A percentile compares a stretch with the other conserved stretches of the same genome.
phyloP scores from a whole-genome alignment of 2,329 filamentous ascomycete genomes.

The Aspergillus hortae region DNA sequence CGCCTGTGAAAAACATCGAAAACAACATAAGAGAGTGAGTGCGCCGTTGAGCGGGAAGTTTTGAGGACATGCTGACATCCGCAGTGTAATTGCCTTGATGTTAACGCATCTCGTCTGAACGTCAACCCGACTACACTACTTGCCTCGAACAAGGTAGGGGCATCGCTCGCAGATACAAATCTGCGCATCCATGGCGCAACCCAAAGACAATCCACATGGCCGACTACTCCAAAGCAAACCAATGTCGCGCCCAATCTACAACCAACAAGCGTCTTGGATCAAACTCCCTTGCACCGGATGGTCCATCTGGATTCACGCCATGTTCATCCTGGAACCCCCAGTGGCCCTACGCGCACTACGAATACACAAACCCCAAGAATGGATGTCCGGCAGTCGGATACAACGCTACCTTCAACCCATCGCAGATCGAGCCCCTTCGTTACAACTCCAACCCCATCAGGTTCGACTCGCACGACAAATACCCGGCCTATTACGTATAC shows the following conservation, averaged over 20 bases:
- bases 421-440: background rate
- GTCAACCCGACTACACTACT: constrained; percentile 15
- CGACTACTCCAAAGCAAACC: background rate
- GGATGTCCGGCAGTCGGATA: background rate
- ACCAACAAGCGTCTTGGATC: background rate
- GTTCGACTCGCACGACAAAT: background rate
- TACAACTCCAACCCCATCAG: background rate
- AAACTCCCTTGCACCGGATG: background rate
- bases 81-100: constrained; percentile 41
- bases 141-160: background rate
- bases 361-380: background rate
- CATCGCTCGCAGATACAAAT: constrained; percentile 7
- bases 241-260: background rate
- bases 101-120: constrained; percentile 21
- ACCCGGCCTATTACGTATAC: background rate
- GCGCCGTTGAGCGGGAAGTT: background rate
- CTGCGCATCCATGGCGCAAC: background rate
- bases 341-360: background rate
- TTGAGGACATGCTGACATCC: constrained; percentile 10
- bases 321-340: background rate
- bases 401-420: background rate
- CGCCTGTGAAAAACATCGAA: constrained; percentile 42
- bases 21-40: constrained; percentile 42
- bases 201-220: background rate
- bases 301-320: background rate